Base-by-base conservation (phyloP, 306 rosid species). In the Macrotyloma uniflorum region DNA sequence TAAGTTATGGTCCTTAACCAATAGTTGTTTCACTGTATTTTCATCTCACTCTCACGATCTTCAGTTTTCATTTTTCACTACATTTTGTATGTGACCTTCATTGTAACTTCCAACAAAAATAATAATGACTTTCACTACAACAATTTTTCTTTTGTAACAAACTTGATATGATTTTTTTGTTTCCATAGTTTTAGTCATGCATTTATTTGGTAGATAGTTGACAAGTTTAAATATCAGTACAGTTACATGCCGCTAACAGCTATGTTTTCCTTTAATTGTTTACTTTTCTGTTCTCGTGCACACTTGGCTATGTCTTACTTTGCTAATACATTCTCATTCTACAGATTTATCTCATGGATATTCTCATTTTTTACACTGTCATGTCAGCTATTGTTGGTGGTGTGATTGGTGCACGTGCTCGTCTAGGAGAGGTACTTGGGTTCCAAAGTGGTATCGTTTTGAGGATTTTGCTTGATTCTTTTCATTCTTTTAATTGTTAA, bases 311-410 rank as follows among this genome's bases (percentile, higher is more conserved):
- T 66, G 70, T 62, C 72, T 59, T 80, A 53, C 75, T 78, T 77
- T 77, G 70, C 74, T 82, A 23, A 81, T 84, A 42, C 49, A 14
- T 81, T 69, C 43, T 62, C n/a, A n/a, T 70, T 61, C 28, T 85
- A 16, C 93, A 95, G 99, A 88, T 95, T 81, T 95, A 95, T 87
- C 87, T 95, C 83, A 89, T 95, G 99, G 99, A 95, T 85, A 85
- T 95, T 74, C 91, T 86, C 83, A 95, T 92, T 77, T 95, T 93
- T 93, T 93, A 95, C 88, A 95, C 99, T 12, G 40, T 95, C 75
- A 78, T 95, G 88, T 95, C 99, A 18, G 97, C 99, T 57, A 63
- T 95, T 76, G 78, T 95, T 72, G 99, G 99, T 76, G 99, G 99
- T 81, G 90, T 95, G 72, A 91, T 50, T 84, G 99, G 99, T 85